A percentile compares a stretch with the other conserved stretches of the same genome.
phyloP scores from a whole-genome alignment of 2,329 filamentous ascomycete genomes.

The Trichoderma pleuroti region DNA sequence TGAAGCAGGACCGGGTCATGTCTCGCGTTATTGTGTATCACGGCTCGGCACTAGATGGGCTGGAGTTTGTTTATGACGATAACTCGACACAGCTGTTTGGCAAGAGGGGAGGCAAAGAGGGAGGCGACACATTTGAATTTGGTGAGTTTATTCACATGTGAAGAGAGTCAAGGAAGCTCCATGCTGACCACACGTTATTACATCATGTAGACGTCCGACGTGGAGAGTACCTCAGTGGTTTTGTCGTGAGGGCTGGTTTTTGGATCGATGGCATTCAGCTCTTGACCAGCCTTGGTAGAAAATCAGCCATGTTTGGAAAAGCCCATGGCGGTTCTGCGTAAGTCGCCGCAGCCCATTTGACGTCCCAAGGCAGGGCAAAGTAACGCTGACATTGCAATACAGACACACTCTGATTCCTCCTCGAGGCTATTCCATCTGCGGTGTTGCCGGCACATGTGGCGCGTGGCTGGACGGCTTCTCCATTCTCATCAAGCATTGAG shows the following conservation, averaged over 20 bases:
- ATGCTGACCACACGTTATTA: background rate
- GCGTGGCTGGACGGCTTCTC: constrained; percentile 83
- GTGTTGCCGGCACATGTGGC: constrained; percentile 77
- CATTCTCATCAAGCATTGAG: constrained; percentile 57
- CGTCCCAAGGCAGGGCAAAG: background rate
- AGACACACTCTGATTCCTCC: constrained; percentile 89
- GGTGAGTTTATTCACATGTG: constrained; percentile 47
- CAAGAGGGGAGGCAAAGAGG: constrained; percentile 66
- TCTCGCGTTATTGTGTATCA: constrained; percentile 73
- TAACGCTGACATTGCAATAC: constrained; percentile 25
- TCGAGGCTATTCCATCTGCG: constrained; percentile 81
- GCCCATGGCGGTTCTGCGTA: constrained; percentile 75
- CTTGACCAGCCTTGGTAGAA: constrained; percentile 81
- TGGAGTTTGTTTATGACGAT: constrained; percentile 94
- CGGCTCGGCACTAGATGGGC: constrained; percentile 71
- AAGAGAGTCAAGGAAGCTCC: too few relatives aligned
- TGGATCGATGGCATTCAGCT: constrained; percentile 91
- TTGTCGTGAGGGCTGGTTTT: constrained; percentile 72
- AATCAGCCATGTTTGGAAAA: constrained; percentile 83
- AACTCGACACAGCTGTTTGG: constrained; percentile 81
- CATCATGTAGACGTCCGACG: constrained; percentile 64
- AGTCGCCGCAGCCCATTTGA: constrained; percentile 38
- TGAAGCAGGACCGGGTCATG: constrained; percentile 68
- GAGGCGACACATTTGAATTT: constrained; percentile 72
- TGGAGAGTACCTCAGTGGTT: constrained; percentile 84